phyloP scores from a whole-genome alignment of 208 protist genomes.

The Leishmania tarentolae region DNA sequence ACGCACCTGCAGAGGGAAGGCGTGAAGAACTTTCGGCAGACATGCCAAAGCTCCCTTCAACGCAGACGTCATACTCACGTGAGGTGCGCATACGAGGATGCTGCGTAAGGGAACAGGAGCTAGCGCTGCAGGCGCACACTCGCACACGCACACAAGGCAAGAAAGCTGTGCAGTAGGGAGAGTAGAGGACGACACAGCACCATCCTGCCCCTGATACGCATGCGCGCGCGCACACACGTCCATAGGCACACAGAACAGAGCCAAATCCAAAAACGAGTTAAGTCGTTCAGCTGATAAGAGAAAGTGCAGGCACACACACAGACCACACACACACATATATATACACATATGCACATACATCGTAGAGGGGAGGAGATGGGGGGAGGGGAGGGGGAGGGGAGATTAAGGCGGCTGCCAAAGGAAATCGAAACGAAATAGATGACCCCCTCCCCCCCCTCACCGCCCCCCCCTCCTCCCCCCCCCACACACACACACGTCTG shows the following conservation, averaged over 20 bases:
- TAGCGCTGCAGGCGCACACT: not conserved
- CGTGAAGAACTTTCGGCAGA: not conserved
- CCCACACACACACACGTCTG: no score
- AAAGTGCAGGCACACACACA: not conserved
- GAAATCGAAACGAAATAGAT: not conserved
- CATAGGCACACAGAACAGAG: not conserved
- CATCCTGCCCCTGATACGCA: slow-evolving; percentile 2
- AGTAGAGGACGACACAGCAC: not conserved
- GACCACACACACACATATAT: not conserved
- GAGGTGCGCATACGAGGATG: not conserved
- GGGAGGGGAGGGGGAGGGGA: not conserved
- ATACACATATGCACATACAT: slow-evolving; percentile 2
- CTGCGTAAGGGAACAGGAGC: not conserved
- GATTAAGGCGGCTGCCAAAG: not conserved
- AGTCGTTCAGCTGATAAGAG: slow-evolving; percentile 8
- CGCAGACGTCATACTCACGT: not conserved
- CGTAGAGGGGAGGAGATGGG: not conserved
- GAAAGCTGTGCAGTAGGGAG: not conserved
- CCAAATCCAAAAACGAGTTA: not conserved
- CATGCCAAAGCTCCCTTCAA: not conserved
- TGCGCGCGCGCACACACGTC: not conserved
- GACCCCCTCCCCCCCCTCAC: no score
- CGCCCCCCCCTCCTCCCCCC: not conserved
- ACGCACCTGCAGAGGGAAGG: not conserved
- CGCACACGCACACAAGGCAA: not conserved